These are phyloP conservation scores for Phytophthora hibernalis DNA, from an alignment of 352 stramenopile species.

Conservation along the genomic window DNA sequence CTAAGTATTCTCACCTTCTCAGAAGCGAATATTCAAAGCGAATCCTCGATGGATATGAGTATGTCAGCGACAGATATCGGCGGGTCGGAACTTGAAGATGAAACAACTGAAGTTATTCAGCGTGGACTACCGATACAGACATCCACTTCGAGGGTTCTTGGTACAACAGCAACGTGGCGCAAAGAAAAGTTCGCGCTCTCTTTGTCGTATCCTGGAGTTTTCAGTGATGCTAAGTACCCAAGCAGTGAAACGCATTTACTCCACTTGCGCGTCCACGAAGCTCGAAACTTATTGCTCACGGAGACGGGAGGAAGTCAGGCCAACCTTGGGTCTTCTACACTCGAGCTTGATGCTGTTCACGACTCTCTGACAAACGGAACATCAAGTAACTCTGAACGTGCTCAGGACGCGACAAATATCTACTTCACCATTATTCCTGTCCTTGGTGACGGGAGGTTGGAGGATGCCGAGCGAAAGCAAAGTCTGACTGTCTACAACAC, in stretches of 20 bases:
- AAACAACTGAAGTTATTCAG: slow-evolving; percentile 55
- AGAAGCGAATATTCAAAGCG: slow-evolving; percentile 46
- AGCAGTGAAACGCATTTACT: slow-evolving; percentile 47
- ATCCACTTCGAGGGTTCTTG: slow-evolving; percentile 28
- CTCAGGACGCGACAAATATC: slow-evolving; percentile 43
- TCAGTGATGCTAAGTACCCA: slow-evolving; percentile 46
- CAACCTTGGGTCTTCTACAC: background rate
- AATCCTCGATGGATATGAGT: slow-evolving; percentile 11
- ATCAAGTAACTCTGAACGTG: slow-evolving; percentile 20
- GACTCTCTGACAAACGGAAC: slow-evolving; percentile 3
- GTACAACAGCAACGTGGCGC: slow-evolving; percentile 49
- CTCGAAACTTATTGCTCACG: slow-evolving; percentile 48
- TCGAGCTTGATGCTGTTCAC: slow-evolving; percentile 7
- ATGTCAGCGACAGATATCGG: slow-evolving; percentile 10
- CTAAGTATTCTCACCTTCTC: slow-evolving; percentile 68
- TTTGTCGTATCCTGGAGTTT: slow-evolving; percentile 74
- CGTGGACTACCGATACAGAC: slow-evolving; percentile 52
- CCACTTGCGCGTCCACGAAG: slow-evolving; percentile 53
- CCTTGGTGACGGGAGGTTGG: slow-evolving; percentile 45
- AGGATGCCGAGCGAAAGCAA: slow-evolving; percentile 56
- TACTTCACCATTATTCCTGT: slow-evolving; percentile 81
- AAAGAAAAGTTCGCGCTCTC: slow-evolving; percentile 71
- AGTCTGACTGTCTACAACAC: slow-evolving; percentile 76
- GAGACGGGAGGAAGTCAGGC: slow-evolving; percentile 1
- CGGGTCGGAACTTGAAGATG: slow-evolving; percentile 46